phyloP scores from a whole-genome alignment of 2,329 filamentous ascomycete species.

The Diaporthe citriasiana region DNA sequence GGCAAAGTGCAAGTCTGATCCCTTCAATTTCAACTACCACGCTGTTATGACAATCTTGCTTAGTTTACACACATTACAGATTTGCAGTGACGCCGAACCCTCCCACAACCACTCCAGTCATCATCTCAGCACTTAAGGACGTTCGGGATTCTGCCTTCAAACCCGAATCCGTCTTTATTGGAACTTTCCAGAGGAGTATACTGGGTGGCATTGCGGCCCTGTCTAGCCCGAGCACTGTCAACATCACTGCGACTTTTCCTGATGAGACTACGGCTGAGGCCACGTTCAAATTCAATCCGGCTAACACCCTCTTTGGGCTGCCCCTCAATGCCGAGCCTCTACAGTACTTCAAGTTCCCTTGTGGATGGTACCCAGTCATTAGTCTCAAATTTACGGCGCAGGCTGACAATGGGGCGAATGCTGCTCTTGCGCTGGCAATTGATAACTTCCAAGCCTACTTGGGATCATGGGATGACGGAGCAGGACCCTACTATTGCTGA shows the following conservation, averaged over 20 bases:
- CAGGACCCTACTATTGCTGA: neutral
- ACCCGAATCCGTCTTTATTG: neutral
- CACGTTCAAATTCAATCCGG: neutral
- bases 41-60: too few species aligned
- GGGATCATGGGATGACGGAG: neutral
- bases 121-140: neutral
- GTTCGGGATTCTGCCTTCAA: neutral
- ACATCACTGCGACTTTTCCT: neutral
- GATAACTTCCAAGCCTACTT: neutral
- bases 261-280: too few species aligned
- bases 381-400: neutral
- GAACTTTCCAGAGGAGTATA: neutral
- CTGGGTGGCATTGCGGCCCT: neutral
- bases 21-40: too few species aligned
- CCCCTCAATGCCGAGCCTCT: neutral
- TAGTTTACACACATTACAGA: neutral
- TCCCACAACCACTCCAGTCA: neutral
- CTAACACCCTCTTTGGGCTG: neutral
- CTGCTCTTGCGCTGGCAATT: neutral
- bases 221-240: neutral
- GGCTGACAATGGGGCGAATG: neutral
- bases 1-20: neutral
- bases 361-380: rapidly evolving
- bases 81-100: neutral
- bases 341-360: neutral